A percentile compares a stretch with the other conserved stretches of the same genome.
Conservation (phyloP, 805 yeast species). For the Candida caryicola region DNA sequence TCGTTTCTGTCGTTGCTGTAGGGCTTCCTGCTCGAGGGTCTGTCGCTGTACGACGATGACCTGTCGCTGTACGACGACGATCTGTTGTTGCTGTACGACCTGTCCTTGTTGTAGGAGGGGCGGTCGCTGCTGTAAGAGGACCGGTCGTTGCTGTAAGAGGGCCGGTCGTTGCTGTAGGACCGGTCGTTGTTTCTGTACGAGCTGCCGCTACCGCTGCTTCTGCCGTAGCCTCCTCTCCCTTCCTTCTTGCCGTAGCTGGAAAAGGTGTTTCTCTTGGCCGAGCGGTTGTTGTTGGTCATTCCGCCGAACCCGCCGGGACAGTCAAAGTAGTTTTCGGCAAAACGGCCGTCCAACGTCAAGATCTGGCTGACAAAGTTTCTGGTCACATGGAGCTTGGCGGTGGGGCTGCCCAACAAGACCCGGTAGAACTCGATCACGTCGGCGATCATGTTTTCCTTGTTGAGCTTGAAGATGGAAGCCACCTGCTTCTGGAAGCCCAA, state of each 20-base stretch:
- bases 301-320: conserved; percentile 26
- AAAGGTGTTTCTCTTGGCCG: conserved; percentile 9
- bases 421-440: conserved; percentile 31
- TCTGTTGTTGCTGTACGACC: neutral
- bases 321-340: conserved; percentile 17
- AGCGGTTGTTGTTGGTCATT: conserved; percentile 11
- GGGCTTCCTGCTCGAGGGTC: neutral
- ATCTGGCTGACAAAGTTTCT: conserved; percentile 8
- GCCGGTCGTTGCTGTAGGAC: neutral
- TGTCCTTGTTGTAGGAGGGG: neutral
- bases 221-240: conserved; percentile 8
- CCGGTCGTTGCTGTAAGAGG: neutral
- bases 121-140: neutral
- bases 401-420: conserved; percentile 16
- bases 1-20: neutral
- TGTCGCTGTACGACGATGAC: neutral
- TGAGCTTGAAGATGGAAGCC: conserved; percentile 17
- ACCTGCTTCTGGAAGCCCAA: conserved; percentile 30
- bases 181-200: conserved; percentile 1
- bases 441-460: conserved; percentile 23
- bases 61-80: neutral
- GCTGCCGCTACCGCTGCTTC: conserved; percentile 9
- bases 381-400: conserved; percentile 12
- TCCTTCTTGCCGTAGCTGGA: neutral
- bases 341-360: conserved; percentile 4